phyloP scores from a whole-genome alignment of 2,329 filamentous ascomycete genomes.

The Aspergillus flavus region DNA sequence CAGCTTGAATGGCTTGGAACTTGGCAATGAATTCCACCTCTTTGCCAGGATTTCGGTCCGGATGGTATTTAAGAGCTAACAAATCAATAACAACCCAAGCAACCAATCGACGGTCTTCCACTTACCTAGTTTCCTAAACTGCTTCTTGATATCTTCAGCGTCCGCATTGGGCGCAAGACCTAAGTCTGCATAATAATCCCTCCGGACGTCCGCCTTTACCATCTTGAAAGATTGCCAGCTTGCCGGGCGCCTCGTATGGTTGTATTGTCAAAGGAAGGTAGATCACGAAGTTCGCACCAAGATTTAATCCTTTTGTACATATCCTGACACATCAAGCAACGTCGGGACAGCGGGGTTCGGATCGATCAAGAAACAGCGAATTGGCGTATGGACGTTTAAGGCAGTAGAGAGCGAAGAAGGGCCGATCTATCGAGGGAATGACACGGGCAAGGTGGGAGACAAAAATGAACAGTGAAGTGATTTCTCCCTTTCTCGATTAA shows the following conservation, averaged over 20 bases:
- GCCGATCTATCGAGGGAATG: not conserved
- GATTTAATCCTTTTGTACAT: slow-evolving; percentile 22
- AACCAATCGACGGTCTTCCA: not conserved
- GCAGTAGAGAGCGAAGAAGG: not conserved
- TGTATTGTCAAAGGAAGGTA: slow-evolving; percentile 14
- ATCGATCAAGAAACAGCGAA: slow-evolving; percentile 2
- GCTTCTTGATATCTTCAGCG: slow-evolving; percentile 77
- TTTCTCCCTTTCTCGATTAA: not conserved
- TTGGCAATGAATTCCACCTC: slow-evolving; percentile 78
- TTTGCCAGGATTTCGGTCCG: slow-evolving; percentile 82
- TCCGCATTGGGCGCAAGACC: slow-evolving; percentile 70
- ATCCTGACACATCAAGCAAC: slow-evolving; percentile 16
- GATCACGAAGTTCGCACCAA: slow-evolving; percentile 16
- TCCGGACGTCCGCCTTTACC: slow-evolving; percentile 68
- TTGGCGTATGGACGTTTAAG: not conserved
- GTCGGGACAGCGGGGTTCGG: slow-evolving; percentile 1
- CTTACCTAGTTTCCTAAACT: slow-evolving; percentile 80
- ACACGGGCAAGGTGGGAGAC: not conserved
- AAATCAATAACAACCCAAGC: slow-evolving; percentile 12
- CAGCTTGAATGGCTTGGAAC: slow-evolving; percentile 84
- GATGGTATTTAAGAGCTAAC: slow-evolving; percentile 79
- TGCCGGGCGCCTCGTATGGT: not conserved
- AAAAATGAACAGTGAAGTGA: not conserved
- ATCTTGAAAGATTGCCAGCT: slow-evolving; percentile 50
- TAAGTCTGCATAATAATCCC: slow-evolving; percentile 85